Base-by-base conservation (phyloP, 2,329 filamentous ascomycete genomes). In the Phoma herbarum region DNA sequence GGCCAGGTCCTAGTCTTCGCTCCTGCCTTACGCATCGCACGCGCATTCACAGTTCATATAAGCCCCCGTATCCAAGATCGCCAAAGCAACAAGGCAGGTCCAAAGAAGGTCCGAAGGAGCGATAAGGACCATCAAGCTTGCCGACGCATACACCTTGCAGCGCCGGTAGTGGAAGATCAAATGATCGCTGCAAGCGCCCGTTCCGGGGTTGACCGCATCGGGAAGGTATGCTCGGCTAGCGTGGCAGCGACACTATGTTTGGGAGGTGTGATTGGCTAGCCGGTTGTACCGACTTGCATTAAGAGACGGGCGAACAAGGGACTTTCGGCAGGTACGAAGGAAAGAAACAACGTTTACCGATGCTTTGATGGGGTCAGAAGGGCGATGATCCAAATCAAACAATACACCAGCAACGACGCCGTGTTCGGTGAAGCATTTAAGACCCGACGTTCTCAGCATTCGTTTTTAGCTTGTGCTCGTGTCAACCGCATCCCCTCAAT, bases 141-240 rank as follows among this genome's bases (percentile, higher is more conserved):
- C 11, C 50, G 25, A 29, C 20, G 4, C 44, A 44, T 41, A 29
- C 44, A 49, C 20, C 25, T 49, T 45, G 18, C 50, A n/a, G 39
- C 25, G 45, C 50, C 50, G 46, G 56, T 14, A 53, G 14, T 28
- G 55, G 49, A 52, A 50, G 41, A 54, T 51, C 46, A 46, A 54
- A 59, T 59, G 56, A 59, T 59, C 56, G 56, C 56, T 54, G 46
- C 56, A 59, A 59, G 50, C 50, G 56, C 56, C 56, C 50, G 50
- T 35, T 28, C 31, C 56, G 50, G 56, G 31, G 41, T 37, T 42
- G 50, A 35, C 50, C 51, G 20, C 26, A 59, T 50, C 20, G 26
- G 51, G 56, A 59, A 59, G 56, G 56, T 59, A 45, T 54, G 33
- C 41, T 54, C 20, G 39, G 20, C 41, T 54, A 59, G 56, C 50